Conservation (phyloP, 2,329 filamentous ascomycete species). For the Aureobasidium zeae region DNA sequence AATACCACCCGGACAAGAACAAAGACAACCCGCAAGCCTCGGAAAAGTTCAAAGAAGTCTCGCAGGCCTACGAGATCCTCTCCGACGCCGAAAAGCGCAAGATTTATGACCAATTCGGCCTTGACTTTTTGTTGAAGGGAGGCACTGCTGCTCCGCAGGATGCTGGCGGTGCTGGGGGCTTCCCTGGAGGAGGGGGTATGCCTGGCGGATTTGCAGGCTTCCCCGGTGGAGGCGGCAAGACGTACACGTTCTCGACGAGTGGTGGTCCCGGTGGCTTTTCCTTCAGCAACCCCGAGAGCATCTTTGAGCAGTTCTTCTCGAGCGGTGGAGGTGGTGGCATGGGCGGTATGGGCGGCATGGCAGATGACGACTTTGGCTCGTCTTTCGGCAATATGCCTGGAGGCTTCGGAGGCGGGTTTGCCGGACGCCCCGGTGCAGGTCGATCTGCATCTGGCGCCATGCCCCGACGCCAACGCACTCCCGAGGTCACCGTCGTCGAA, state of each 20-base stretch:
- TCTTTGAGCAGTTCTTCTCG: slow-evolving; percentile 78
- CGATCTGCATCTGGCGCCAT: slow-evolving; percentile 21
- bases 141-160: slow-evolving; percentile 58
- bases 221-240: slow-evolving; percentile 37
- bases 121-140: slow-evolving; percentile 83
- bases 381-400: slow-evolving; percentile 36
- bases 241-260: slow-evolving; percentile 56
- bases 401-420: slow-evolving; percentile 31
- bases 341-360: slow-evolving; percentile 36
- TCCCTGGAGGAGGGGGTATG: slow-evolving; percentile 49
- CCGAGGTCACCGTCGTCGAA: slow-evolving; percentile 86
- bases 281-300: slow-evolving; percentile 76
- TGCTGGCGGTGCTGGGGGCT: slow-evolving; percentile 33
- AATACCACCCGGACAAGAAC: slow-evolving; percentile 94
- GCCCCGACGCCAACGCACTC: slow-evolving; percentile 47
- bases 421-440: slow-evolving; percentile 24
- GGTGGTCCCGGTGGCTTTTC: slow-evolving; percentile 42
- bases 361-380: slow-evolving; percentile 49
- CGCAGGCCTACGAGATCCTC: slow-evolving; percentile 95
- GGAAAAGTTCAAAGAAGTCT: slow-evolving; percentile 97
- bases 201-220: slow-evolving; percentile 34
- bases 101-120: slow-evolving; percentile 86
- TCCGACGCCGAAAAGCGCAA: slow-evolving; percentile 96
- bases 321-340: slow-evolving; percentile 40
- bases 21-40: slow-evolving; percentile 74